Conservation (phyloP, 169 alveolate species). For the Plasmodium yoelii region DNA sequence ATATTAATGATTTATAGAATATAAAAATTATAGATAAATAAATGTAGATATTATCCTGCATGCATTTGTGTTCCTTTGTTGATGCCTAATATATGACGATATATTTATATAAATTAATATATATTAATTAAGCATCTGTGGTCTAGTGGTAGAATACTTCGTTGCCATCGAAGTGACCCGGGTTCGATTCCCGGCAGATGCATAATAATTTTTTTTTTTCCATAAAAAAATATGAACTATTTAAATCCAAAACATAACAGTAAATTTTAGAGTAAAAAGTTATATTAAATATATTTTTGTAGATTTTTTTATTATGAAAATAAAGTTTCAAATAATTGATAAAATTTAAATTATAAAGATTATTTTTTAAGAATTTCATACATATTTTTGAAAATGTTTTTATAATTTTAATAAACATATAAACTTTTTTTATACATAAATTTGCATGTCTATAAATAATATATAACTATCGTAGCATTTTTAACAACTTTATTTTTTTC, state of each 20-base stretch:
- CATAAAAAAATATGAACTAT: not conserved
- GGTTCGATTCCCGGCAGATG: constrained; percentile 99
- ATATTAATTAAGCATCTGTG: constrained; percentile 89
- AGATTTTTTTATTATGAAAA: not conserved
- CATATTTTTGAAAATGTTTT: too few species aligned
- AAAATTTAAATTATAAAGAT: not conserved
- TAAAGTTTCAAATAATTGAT: not conserved
- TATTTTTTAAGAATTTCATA: not conserved
- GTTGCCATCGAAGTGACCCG: constrained; percentile 99
- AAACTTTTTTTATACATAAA: too few species aligned
- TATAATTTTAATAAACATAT: too few species aligned
- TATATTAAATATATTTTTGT: not conserved
- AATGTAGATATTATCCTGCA: too few species aligned
- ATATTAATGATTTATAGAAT: too few species aligned
- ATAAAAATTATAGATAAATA: too few species aligned
- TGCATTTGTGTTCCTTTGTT: too few species aligned
- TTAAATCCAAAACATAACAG: not conserved
- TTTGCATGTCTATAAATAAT: too few species aligned
- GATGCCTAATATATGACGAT: too few species aligned
- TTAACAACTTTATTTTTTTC: too few species aligned
- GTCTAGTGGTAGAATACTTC: constrained; percentile 98
- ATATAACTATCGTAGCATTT: too few species aligned
- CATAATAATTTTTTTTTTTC: constrained; percentile 71
- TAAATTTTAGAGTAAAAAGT: not conserved
- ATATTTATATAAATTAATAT: too few species aligned